Percentiles rank a stretch among this genome's conserved stretches.
phyloP scores from a whole-genome alignment of 2,329 filamentous ascomycete species.

The Septoria petroselini region DNA sequence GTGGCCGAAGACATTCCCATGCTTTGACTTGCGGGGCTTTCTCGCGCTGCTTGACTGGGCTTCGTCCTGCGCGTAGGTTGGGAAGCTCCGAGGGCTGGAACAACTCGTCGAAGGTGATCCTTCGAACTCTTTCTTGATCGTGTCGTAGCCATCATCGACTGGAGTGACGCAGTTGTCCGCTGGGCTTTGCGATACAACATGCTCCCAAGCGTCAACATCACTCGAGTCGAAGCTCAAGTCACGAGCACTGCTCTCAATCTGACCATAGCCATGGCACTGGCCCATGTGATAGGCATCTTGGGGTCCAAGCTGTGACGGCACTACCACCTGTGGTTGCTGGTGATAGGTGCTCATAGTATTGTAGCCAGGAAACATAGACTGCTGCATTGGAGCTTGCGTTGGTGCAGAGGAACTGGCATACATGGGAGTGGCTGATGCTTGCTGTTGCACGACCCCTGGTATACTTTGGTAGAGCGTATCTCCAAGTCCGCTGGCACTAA shows the following conservation, averaged over 20 bases:
- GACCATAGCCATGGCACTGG: slow-evolving; percentile 17
- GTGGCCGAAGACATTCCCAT: too few relatives aligned
- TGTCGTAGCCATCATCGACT: slow-evolving; percentile 25
- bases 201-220: slow-evolving; percentile 17
- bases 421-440: slow-evolving; percentile 11
- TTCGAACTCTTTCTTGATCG: background rate
- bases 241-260: slow-evolving; percentile 13
- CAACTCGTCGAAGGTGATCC: background rate
- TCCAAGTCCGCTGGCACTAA: slow-evolving; percentile 8
- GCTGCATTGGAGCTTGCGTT: slow-evolving; percentile 12
- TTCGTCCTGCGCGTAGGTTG: too few relatives aligned
- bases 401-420: slow-evolving; percentile 16
- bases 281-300: slow-evolving; percentile 26
- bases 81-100: background rate
- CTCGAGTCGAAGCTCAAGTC: slow-evolving; percentile 22
- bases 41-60: too few relatives aligned
- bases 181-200: slow-evolving; percentile 19
- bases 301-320: slow-evolving; percentile 30
- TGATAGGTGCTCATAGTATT: background rate
- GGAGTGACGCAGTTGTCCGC: slow-evolving; percentile 25
- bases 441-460: slow-evolving; percentile 12
- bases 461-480: slow-evolving; percentile 16
- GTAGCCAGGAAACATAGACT: slow-evolving; percentile 17
- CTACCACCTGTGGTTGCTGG: slow-evolving; percentile 22
- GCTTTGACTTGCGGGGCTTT: too few relatives aligned